A percentile compares a stretch with the other conserved stretches of the same genome.
Evolutionary conservation across 495 filamentous ascomycete genomes (phyloP).

Genomic region (Choiromyces venosus): DNA sequence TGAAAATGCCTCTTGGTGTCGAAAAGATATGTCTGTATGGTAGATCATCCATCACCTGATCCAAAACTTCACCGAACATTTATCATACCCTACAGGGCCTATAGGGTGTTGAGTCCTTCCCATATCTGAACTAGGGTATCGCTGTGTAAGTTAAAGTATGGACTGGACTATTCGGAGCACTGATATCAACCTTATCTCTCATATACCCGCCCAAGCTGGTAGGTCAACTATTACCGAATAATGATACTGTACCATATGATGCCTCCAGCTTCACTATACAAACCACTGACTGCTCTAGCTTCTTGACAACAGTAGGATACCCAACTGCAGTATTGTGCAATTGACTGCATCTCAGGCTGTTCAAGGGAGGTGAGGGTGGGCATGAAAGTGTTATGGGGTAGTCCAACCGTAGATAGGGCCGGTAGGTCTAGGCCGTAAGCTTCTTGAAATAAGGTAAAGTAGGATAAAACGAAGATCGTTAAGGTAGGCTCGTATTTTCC

Average conservation of each 20-base stretch:
- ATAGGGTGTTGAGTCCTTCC: background rate
- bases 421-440: too few relatives aligned
- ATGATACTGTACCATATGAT: background rate
- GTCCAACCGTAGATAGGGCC: too few relatives aligned
- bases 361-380: background rate
- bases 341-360: background rate
- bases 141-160: background rate
- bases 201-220: background rate
- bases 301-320: background rate
- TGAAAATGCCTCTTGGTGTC: too few relatives aligned
- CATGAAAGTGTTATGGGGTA: too few relatives aligned
- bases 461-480: too few relatives aligned
- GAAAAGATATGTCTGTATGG: too few relatives aligned
- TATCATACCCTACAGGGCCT: background rate
- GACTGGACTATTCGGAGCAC: background rate
- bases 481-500: too few relatives aligned
- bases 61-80: background rate
- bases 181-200: background rate
- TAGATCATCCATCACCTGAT: too few relatives aligned
- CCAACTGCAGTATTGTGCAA: background rate
- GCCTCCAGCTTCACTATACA: background rate
- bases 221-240: background rate
- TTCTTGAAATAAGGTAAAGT: too few relatives aligned
- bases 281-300: background rate
- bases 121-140: background rate